Conservation (phyloP, 306 rosid genomes). For the Dryas drummondii region DNA sequence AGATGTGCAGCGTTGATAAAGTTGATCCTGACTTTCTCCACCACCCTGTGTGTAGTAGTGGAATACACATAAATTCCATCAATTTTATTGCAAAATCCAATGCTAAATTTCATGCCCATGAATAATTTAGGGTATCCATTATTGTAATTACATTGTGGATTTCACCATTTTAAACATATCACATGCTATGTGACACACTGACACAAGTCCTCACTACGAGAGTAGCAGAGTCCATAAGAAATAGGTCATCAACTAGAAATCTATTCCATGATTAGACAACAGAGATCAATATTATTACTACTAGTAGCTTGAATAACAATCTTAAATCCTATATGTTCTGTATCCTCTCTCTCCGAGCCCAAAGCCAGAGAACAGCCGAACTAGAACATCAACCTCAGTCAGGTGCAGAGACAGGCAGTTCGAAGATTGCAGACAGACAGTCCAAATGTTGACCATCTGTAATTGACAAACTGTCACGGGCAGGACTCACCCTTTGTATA, state of each 20-base stretch:
- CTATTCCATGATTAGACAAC: constrained; percentile 7
- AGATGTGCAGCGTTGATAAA: constrained; percentile 70
- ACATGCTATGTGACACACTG: not conserved
- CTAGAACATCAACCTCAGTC: not conserved
- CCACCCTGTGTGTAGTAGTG: constrained; percentile 60
- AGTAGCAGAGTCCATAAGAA: not conserved
- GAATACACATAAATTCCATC: constrained; percentile 26
- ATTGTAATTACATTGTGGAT: not conserved
- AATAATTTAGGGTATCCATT: not conserved
- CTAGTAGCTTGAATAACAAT: not conserved
- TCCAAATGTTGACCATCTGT: not conserved
- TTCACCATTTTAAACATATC: not conserved
- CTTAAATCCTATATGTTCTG: not conserved
- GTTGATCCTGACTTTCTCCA: constrained; percentile 86
- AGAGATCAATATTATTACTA: not conserved
- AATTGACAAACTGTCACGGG: not conserved
- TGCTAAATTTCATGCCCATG: not conserved
- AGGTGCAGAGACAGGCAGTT: not conserved
- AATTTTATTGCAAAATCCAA: not conserved
- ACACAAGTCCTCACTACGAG: not conserved
- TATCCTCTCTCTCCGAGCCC: not conserved
- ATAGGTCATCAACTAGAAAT: not conserved
- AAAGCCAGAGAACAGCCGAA: not conserved
- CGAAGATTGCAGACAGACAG: not conserved
- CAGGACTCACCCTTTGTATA: not conserved